A percentile compares a stretch with the other conserved stretches of the same genome.
Evolutionary conservation across 495 filamentous ascomycete species (phyloP).

Genomic region (Pyrenopolyporus hunteri): DNA sequence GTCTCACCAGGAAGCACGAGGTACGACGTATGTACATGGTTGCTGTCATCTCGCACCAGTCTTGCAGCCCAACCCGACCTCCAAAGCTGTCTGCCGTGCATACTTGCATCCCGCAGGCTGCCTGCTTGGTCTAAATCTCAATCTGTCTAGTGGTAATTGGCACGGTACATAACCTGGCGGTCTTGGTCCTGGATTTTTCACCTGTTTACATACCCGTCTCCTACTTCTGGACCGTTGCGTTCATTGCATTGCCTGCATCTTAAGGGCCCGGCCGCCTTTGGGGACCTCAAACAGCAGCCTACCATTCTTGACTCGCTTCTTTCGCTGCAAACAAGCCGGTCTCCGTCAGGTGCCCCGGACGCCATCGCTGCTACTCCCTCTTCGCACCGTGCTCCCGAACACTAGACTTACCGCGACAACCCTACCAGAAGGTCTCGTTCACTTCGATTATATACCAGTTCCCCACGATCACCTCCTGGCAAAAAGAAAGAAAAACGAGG

Average conservation of each 20-base stretch:
- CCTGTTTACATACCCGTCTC: constrained; percentile 11
- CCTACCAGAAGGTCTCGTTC: constrained; percentile 6
- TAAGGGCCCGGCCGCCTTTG: constrained; percentile 25
- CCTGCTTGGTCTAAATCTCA: constrained; percentile 24
- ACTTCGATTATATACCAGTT: neutral
- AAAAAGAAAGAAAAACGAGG: constrained; percentile 1
- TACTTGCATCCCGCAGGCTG: constrained; percentile 30
- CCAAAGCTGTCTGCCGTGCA: constrained; percentile 29
- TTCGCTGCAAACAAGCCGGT: constrained; percentile 31
- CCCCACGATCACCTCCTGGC: neutral
- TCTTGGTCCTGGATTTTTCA: constrained; percentile 22
- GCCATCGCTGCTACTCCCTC: constrained; percentile 9
- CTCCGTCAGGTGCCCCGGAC: constrained; percentile 15
- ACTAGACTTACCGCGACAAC: constrained; percentile 7
- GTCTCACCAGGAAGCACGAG: constrained; percentile 24
- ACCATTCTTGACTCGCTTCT: constrained; percentile 25
- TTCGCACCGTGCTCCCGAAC: constrained; percentile 21
- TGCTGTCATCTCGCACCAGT: constrained; percentile 28
- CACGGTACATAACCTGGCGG: constrained; percentile 10
- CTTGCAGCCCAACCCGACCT: constrained; percentile 34
- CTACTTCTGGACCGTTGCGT: constrained; percentile 12
- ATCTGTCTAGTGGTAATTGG: constrained; percentile 23
- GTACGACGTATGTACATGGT: constrained; percentile 33
- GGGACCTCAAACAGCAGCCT: constrained; percentile 27
- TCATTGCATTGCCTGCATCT: constrained; percentile 20